Evolutionary conservation across 352 stramenopile genomes (phyloP), one percentile per base, ranked within the genome.

Genomic region (Blastocystis sp.): DNA sequence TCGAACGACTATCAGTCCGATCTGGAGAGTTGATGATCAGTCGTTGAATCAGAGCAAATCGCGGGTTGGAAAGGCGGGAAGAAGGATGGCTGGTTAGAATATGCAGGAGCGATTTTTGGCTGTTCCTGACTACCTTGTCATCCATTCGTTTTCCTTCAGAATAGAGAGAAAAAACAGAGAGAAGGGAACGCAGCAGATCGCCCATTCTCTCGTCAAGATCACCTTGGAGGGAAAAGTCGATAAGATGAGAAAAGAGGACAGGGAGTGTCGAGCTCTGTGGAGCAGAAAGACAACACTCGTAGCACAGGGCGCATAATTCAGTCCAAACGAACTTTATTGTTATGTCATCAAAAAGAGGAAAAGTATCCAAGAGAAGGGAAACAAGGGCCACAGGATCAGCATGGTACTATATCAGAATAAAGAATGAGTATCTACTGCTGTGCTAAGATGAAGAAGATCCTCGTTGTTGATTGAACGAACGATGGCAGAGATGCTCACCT

Each of bases 1-100:
- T 85, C 24, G 37, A 47, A 34, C 73, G 73, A 47, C 68, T 55
- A 45, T 85, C 73, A 16, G 68, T 55, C 13, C 73, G 73, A 69
- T 85, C 73, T 11, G 73, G 73, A n/a, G 47, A 56, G 50, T 85
- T 85, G 47, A 85, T 85, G 73, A 85, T 85, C 2, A 85, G 53
- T 55, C 73, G 73, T 20, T 85, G 73, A 45, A 85, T 85, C 30
- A 85, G 53, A 7, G 73, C 73, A 65, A 55, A 85, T 20, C 59
- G 30, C 13, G 53, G 37, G 26, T 85, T 65, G 34, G 59, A 54
- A n/a, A 85, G 54, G 2, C 11, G 47, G 37, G 47, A 3, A 9
- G 53, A 39, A 4, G 37, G 6, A 4, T 26, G 41, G 26, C 3
- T 47, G 3, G 54, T 53, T 13, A 85, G 24, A 26, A 47, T 20